Evolutionary conservation across 495 filamentous ascomycete species (phyloP), one percentile per base, ranked within the genome.

Genomic region (Chaetomium tenue): DNA sequence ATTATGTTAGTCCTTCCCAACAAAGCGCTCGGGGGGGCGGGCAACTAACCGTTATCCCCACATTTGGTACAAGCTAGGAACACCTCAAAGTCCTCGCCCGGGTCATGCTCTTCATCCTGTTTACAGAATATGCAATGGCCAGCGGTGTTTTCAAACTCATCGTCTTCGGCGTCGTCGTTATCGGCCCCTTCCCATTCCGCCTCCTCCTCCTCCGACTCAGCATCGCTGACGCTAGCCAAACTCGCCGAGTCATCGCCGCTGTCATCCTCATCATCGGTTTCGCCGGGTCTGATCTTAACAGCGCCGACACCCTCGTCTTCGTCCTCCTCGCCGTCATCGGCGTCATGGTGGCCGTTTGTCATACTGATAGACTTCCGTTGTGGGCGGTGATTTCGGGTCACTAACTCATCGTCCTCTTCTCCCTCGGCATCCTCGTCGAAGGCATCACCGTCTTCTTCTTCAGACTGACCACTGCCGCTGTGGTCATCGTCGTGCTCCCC

Each of bases 61-160:
- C 94, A 98, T 63, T 88, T 84, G 63, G 76, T 78, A 74, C 93
- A 97, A 60, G 89, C 79, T 48, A 98, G 79, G 72, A 89, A 92
- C 63, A 89, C 82, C 76, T 98, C 94, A 74, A 89, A 97, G 64
- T 96, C 93, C 63, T 90, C 89, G 66, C 84, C 87, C 8, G 92
- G 91, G 66, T 96, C 92, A 66, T 94, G 78, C 58, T 93, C 90
- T 76, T 96, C 92, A 69, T 92, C 89, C 66, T 90, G 81, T 46
- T 82, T 84, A 74, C 92, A 96, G 73, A 90, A 92, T 25, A 77
- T 63, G 86, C 91, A 84, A 75, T 88, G 88, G 85, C 82, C 89
- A 82, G 90, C 60, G 79, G 82, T 66, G 77, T 82, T 73, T 74
- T 84, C 76, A 0, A 71, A 73, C 39, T 84, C 84, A 9, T 78